Conservation (phyloP, 2,329 filamentous ascomycete genomes). For the Lachnellula occidentalis region DNA sequence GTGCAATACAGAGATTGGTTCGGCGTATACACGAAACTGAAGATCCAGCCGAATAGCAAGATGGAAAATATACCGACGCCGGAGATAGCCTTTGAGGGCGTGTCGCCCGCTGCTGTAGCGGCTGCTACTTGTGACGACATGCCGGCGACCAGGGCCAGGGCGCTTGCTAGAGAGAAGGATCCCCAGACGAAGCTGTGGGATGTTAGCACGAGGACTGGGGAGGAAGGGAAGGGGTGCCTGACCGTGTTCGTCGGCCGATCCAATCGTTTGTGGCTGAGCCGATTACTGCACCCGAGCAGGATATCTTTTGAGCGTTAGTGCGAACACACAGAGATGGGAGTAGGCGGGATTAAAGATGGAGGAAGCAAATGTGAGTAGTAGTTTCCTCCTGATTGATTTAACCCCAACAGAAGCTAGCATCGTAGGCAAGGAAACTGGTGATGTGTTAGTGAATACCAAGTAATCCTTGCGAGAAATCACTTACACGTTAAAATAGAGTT, state of each 20-base stretch:
- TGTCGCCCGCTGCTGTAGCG: background rate
- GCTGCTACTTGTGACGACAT: conserved; percentile 12
- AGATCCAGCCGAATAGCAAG: conserved; percentile 15
- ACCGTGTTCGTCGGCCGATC: conserved; percentile 8
- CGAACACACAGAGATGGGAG: background rate
- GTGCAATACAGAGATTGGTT: conserved; percentile 37
- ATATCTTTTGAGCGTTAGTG: background rate
- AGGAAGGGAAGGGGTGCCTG: background rate
- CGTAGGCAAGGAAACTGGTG: conserved; percentile 10
- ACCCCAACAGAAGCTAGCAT: conserved; percentile 14
- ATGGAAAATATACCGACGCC: conserved; percentile 12
- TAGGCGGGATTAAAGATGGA: conserved; percentile 7
- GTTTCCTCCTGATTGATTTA: conserved; percentile 6
- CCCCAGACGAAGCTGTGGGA: conserved; percentile 10
- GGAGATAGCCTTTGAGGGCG: conserved; percentile 10
- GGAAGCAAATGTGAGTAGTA: conserved; percentile 13
- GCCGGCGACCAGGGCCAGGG: conserved; percentile 9
- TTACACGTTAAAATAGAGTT: conserved; percentile 13
- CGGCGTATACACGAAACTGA: conserved; percentile 16
- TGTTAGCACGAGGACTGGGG: background rate
- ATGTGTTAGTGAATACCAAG: background rate
- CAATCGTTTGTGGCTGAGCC: conserved; percentile 13
- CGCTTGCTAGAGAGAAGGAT: conserved; percentile 9
- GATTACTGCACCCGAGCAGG: conserved; percentile 14
- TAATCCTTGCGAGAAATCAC: background rate